Conservation (phyloP, 352 stramenopile genomes). For the Elongisporangium prolatum region DNA sequence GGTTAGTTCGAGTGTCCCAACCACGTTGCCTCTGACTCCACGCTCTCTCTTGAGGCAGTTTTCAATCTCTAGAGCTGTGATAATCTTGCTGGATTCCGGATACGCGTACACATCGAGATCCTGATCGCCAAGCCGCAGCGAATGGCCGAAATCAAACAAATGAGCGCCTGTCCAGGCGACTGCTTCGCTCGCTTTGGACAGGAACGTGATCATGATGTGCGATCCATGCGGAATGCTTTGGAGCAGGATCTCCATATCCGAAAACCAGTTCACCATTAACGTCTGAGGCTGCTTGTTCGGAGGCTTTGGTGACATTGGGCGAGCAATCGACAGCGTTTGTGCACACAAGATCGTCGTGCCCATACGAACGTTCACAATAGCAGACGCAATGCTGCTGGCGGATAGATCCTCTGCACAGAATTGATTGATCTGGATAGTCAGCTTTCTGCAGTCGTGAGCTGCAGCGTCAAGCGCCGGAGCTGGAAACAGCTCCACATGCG, state of each 20-base stretch:
- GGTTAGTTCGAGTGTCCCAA: constrained; percentile 41
- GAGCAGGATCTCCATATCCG: neutral
- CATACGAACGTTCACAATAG: neutral
- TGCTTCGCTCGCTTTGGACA: constrained; percentile 27
- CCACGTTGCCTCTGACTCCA: constrained; percentile 19
- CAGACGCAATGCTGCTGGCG: neutral
- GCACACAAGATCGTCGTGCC: neutral
- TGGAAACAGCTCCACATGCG: constrained; percentile 16
- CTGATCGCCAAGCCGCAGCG: constrained; percentile 41
- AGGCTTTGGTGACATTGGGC: neutral
- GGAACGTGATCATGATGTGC: constrained; percentile 58
- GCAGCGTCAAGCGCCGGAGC: constrained; percentile 7
- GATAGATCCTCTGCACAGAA: neutral
- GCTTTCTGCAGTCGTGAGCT: neutral
- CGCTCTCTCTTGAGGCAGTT: constrained; percentile 50
- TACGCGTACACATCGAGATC: constrained; percentile 39
- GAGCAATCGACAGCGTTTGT: neutral
- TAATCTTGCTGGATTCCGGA: constrained; percentile 12
- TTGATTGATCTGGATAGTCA: neutral
- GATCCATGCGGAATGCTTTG: constrained; percentile 67
- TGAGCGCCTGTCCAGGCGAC: constrained; percentile 67
- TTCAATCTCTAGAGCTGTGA: constrained; percentile 67
- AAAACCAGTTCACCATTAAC: constrained; percentile 11
- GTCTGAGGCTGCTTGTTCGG: neutral
- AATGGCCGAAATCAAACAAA: constrained; percentile 81